Conservation (phyloP, 331 rosid genomes). For the Rhamnella rubrinervis region DNA sequence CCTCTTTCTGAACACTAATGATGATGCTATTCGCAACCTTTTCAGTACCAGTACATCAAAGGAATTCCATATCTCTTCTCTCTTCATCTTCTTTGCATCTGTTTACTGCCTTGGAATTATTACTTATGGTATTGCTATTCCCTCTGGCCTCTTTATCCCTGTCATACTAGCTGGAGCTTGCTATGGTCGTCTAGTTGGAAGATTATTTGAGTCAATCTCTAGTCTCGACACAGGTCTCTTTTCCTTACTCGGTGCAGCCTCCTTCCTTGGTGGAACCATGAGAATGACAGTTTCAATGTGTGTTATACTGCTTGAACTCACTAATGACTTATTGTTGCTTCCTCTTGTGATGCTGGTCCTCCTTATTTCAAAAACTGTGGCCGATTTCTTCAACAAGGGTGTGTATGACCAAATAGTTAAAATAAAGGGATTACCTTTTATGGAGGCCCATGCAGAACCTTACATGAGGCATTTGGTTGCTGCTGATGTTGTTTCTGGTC, state of each 20-base stretch:
- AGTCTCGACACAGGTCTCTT: conserved; percentile 72
- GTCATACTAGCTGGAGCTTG: conserved; percentile 92
- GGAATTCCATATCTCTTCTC: conserved; percentile 63
- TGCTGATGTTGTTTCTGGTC: conserved; percentile 81
- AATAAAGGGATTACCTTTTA: conserved; percentile 85
- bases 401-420: conserved; percentile 86
- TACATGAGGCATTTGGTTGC: conserved; percentile 77
- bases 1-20: conserved; percentile 82
- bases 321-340: conserved; percentile 75
- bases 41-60: conserved; percentile 53
- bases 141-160: conserved; percentile 94
- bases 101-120: conserved; percentile 69
- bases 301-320: conserved; percentile 79
- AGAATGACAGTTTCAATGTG: conserved; percentile 88
- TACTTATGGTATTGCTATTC: conserved; percentile 92
- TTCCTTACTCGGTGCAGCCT: conserved; percentile 83
- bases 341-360: conserved; percentile 84
- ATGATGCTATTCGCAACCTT: conserved; percentile 88
- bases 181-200: conserved; percentile 81
- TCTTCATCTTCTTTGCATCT: conserved; percentile 58
- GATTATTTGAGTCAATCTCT: conserved; percentile 53
- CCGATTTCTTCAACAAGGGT: conserved; percentile 81
- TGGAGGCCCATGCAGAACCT: conserved; percentile 94
- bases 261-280: conserved; percentile 89
- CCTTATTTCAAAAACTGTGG: conserved; percentile 73